Base-by-base conservation (phyloP, 208 protist genomes). In the Spongospora subterranea region DNA sequence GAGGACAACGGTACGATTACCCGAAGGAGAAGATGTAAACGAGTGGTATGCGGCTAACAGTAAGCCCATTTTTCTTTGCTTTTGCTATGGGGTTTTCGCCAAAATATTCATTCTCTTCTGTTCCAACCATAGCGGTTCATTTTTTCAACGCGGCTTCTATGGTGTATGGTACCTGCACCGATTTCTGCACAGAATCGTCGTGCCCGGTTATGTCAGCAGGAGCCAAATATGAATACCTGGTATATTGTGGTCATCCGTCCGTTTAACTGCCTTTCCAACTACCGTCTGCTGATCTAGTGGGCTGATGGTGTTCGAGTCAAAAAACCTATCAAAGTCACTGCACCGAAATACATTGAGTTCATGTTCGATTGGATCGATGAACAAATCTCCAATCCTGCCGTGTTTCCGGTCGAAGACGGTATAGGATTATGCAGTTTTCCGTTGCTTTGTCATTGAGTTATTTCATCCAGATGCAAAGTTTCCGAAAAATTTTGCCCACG, bases 91-190 rank as follows among this genome's bases (percentile, higher is more conserved):
- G 17, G 54, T n/a, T 77, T 89, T 11, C 43, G 20, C 6, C 50
- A 60, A 24, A 60, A 60, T 29, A 53, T 13, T 20, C 24, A 6
- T 45, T 29, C 45, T n/a, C 6, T 88, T 88, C 13, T 90, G 39
- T 24, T 60, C 13, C 24, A 6, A n/a, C 13, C 50, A 76, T 54
- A 94, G 93, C 97, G 0, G 96, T 99, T 0, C 98, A 99, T 92
- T 99, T 99, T 92, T 99, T 98, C 96, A 99, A 99, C 95, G 98
- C 99, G 89, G 98, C 98, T 1, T 99, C 99, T 91, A 95, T 99
- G 64, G 93, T 99, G 35, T 99, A 99, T 92, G 98, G 97, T 88
- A 98, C 97, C 0, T 96, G 99, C 54, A 98, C 98, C n/a, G 98
- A 99, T 93, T 99, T 98, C 93, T 99, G 98, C 95, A 99, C 98